Evolutionary conservation across 176 grass and related monocot genomes (phyloP).

Genomic region (Carex littledalei): DNA sequence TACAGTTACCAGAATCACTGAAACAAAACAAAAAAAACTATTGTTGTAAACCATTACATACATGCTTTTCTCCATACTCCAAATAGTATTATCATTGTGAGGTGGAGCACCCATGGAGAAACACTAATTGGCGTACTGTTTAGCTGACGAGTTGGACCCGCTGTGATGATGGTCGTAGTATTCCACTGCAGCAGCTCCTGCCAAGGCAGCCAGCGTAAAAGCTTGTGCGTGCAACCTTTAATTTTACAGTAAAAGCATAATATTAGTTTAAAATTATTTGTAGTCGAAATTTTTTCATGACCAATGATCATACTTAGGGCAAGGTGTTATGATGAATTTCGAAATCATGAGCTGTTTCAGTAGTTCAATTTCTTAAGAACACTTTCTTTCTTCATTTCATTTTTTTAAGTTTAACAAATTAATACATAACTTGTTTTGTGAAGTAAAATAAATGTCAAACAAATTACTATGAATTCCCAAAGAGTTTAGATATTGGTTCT

Average conservation of each 20-base stretch:
- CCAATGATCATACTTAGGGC: not conserved
- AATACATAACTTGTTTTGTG: not conserved
- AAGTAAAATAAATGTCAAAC: not conserved
- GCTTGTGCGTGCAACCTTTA: constrained; percentile 88
- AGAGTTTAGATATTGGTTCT: not conserved
- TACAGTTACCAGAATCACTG: not conserved
- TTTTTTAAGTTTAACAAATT: not conserved
- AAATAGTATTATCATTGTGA: constrained; percentile 38
- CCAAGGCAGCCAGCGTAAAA: constrained; percentile 79
- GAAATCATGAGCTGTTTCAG: not conserved
- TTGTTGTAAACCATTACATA: not conserved
- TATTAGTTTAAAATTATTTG: not conserved
- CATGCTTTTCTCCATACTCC: not conserved
- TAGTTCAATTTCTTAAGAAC: not conserved
- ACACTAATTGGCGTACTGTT: constrained; percentile 63
- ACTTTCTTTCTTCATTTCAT: not conserved
- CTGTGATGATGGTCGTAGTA: constrained; percentile 74
- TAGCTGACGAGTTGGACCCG: constrained; percentile 55
- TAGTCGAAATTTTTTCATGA: not conserved
- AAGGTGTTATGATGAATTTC: not conserved
- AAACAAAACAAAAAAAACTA: not conserved
- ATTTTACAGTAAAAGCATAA: not conserved
- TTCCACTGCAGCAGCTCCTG: constrained; percentile 65
- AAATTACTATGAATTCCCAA: not conserved
- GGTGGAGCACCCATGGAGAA: constrained; percentile 18